Base-by-base conservation (phyloP, 129 eudicot species). In the Lactuca sativa region DNA sequence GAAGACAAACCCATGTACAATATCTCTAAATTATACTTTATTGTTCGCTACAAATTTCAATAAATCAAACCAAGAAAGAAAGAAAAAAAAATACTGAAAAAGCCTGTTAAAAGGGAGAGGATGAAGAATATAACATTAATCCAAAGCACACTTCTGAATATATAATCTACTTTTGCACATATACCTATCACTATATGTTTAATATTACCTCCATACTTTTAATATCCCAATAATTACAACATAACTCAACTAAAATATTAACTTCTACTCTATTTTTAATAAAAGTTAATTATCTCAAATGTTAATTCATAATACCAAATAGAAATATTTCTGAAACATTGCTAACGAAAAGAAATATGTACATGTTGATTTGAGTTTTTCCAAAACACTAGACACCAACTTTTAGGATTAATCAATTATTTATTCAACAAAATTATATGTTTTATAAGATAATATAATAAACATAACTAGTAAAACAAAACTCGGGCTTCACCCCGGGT, bases 1-100 rank as follows among this genome's bases (percentile, higher is more conserved):
- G 56, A 60, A 68, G 56, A 76, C 70, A 68, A 60, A 37, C 75
- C 69, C 62, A 52, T 62, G 52, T 52, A 68, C 80, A 49, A 76
- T 76, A 67, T 60, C 53, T 60, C 69, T 41, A 59, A 12, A 60
- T 30, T 49, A 72, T 48, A 41, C 51, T 72, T 11, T 7, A 47
- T 47, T 48, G 25, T 41, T 65, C 38, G 80, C 80, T 68, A 48
- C 80, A 76, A 76, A 68, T 76, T 54, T 76, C 80, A 68, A 76
- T 76, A 76, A 67, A 76, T 76, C 56, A 76, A 76, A 76, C 70
- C 21, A 36, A 32, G 51, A 67, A 58, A 58, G 54, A 75, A 75
- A 66, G 10, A 14, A 15, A 37, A 9, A 74, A 69, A 61, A 18
- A n/a, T n/a, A 16, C 75, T 76, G 80, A 7, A 59, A 76, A 76